Percentiles rank a stretch among this genome's conserved stretches.
These are phyloP conservation scores for Cicer arietinum DNA, from an alignment of 306 rosid genomes.

Conservation along the genomic window DNA sequence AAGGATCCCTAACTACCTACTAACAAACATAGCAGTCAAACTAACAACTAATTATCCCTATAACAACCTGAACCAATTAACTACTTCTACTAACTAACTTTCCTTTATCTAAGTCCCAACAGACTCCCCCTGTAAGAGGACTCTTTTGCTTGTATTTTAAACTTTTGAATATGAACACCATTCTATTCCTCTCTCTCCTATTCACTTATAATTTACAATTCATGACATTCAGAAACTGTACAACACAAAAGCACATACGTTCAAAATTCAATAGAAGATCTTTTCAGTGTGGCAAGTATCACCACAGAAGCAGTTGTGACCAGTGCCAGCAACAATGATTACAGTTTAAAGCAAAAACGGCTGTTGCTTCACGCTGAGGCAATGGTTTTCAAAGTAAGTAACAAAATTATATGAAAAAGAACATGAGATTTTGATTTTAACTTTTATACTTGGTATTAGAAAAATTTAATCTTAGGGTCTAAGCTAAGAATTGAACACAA, in stretches of 20 bases:
- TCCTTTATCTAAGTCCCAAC: too few relatives aligned
- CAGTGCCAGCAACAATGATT: slow-evolving; percentile 4
- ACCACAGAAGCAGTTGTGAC: neutral
- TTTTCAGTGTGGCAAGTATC: slow-evolving; percentile 62
- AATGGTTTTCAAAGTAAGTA: slow-evolving; percentile 1
- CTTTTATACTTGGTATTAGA: neutral
- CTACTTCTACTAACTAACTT: too few relatives aligned
- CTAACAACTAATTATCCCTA: too few relatives aligned
- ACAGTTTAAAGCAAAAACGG: neutral
- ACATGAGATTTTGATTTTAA: slow-evolving; percentile 16
- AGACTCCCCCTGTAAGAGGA: slow-evolving; percentile 10
- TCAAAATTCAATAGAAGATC: slow-evolving; percentile 56
- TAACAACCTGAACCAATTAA: too few relatives aligned
- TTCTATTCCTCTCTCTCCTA: neutral
- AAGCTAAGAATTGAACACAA: slow-evolving; percentile 29
- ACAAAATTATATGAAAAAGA: slow-evolving; percentile 3
- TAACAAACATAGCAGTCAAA: too few relatives aligned
- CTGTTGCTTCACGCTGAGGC: slow-evolving; percentile 1
- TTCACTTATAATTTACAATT: neutral
- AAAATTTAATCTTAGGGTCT: neutral
- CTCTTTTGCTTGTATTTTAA: slow-evolving; percentile 1
- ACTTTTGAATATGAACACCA: neutral
- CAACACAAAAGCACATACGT: slow-evolving; percentile 54
- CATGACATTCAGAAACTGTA: slow-evolving; percentile 35
- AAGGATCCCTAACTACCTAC: too few relatives aligned